Base-by-base conservation (phyloP, 2,329 filamentous ascomycete species). In the Phialocephala subalpina region DNA sequence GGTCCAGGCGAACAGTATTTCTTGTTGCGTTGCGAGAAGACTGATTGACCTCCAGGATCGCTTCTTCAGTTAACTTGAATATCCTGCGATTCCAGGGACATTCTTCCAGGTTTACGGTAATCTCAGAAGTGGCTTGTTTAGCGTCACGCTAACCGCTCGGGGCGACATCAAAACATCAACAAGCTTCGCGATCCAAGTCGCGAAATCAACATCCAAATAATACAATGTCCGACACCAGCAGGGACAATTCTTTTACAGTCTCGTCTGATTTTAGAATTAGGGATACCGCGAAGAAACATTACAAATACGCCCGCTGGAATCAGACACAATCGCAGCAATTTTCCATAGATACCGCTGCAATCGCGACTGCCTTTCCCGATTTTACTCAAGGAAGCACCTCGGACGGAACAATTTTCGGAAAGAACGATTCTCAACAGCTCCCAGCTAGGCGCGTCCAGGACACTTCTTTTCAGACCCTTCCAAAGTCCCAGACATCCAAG, bases 301-400 rank as follows among this genome's bases (percentile, higher is more conserved):
- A 29, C 22, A 53, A 53, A 29, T 53, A 53, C 49, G 22, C 49
- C 8, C 49, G 49, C 11, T 53, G 49, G 49, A 53, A 33, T 4
- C 49, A 53, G 14, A 25, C 29, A 22, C 49, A n/a, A n/a, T n/a
- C n/a, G n/a, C n/a, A 27, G 72, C 62, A 82, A 36, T 81, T 79
- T 65, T 77, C 76, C 36, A 80, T 84, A 60, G 75, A 73, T 58
- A 73, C 71, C 3, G 83, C 82, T 11, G 80, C 80, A 14, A 75
- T 84, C 45, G 79, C 80, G 55, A 77, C 76, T 60, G 80, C 80
- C 22, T 82, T 84, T 66, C 82, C 82, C 35, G 79, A 84, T 49
- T 84, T 84, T 68, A 81, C 82, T 4, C 76, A 79, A 64, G 77
- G 77, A 52, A 77, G 77, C 40, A 57, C n/a, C 18, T 57, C 33